Evolutionary conservation across 371 early-diverging fungal genomes (phyloP).

Genomic region (Mortierella polycephala): DNA sequence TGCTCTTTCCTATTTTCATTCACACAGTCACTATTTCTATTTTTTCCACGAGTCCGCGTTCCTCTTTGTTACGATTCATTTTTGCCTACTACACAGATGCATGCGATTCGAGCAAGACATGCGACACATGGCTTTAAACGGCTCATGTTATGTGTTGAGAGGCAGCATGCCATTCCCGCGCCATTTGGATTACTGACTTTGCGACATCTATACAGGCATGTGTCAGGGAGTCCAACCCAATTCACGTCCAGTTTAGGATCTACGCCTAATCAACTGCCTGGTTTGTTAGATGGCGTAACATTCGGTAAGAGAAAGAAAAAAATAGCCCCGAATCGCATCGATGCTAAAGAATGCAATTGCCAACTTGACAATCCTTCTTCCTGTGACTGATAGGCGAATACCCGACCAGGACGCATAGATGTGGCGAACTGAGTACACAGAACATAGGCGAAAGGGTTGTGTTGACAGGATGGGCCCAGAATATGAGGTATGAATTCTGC

Average conservation of each 20-base stretch:
- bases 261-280: conserved; percentile 7
- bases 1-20: not conserved
- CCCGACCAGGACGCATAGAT: conserved; percentile 75
- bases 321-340: not conserved
- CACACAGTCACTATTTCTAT: not conserved
- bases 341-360: not conserved
- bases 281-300: conserved; percentile 37
- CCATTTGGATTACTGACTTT: too few species aligned
- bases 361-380: not conserved
- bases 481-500: conserved; percentile 61
- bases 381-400: conserved; percentile 44
- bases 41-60: not conserved
- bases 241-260: not conserved
- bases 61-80: too few species aligned
- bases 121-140: conserved; percentile 3
- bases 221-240: too few species aligned
- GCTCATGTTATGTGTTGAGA: too few species aligned
- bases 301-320: conserved; percentile 21
- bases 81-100: conserved; percentile 7
- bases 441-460: conserved; percentile 72
- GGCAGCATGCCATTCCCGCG: too few species aligned
- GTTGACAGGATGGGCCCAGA: conserved; percentile 82
- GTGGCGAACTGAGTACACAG: conserved; percentile 66
- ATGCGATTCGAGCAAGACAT: conserved; percentile 17
- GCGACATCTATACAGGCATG: too few species aligned